A percentile compares a stretch with the other conserved stretches of the same genome.
Evolutionary conservation across 768 basidiomycete genomes (phyloP).

Genomic region (Agrocybe praecox): DNA sequence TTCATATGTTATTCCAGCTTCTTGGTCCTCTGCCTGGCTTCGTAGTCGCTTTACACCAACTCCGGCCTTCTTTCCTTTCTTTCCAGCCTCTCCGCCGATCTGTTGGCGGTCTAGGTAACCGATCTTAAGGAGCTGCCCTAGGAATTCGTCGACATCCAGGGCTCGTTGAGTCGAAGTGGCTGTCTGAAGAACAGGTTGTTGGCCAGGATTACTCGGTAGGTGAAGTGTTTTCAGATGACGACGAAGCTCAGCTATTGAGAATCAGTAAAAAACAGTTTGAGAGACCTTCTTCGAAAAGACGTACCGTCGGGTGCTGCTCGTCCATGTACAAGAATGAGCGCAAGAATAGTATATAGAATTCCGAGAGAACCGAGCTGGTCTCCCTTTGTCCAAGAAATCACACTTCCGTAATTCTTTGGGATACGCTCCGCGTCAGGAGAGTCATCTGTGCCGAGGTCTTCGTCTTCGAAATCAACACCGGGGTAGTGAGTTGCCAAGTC

Average conservation of each 20-base stretch:
- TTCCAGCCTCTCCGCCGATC: constrained; percentile 47
- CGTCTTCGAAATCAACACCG: constrained; percentile 28
- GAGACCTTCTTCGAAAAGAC: constrained; percentile 23
- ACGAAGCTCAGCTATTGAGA: constrained; percentile 68
- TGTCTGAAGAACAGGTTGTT: constrained; percentile 48
- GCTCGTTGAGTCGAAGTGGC: constrained; percentile 49
- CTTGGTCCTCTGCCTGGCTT: constrained; percentile 40
- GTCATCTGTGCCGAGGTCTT: constrained; percentile 39
- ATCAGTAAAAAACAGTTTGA: constrained; percentile 1
- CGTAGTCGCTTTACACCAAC: constrained; percentile 57
- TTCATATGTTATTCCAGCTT: constrained; percentile 51
- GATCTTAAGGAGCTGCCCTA: constrained; percentile 64
- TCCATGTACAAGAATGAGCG: constrained; percentile 83
- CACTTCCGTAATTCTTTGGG: constrained; percentile 59
- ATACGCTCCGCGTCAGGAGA: constrained; percentile 26
- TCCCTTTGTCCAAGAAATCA: constrained; percentile 70
- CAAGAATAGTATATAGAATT: constrained; percentile 79
- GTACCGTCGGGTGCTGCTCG: constrained; percentile 74
- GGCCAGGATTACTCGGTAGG: constrained; percentile 46
- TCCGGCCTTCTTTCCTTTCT: constrained; percentile 38
- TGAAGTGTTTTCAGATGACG: constrained; percentile 69
- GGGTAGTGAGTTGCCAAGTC: constrained; percentile 35
- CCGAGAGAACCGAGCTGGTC: constrained; percentile 75
- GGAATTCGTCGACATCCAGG: constrained; percentile 65
- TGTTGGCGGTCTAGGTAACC: constrained; percentile 76